These are phyloP conservation scores for Phytopythium boreale DNA, from an alignment of 352 stramenopile species.

Conservation along the genomic window DNA sequence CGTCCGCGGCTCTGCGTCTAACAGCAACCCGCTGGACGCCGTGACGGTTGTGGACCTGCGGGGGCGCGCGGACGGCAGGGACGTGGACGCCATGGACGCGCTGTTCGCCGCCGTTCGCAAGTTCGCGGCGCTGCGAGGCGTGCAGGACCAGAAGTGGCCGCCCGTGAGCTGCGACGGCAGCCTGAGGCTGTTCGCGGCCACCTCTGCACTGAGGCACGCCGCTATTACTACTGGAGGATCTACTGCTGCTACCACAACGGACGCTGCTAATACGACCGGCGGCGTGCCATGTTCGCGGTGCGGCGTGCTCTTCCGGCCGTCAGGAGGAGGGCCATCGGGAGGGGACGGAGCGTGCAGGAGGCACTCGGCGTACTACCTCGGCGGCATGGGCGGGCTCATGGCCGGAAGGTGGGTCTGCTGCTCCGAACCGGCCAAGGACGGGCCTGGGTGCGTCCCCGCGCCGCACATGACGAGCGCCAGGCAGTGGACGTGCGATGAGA, in stretches of 20 bases:
- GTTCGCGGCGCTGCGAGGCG: conserved; percentile 24
- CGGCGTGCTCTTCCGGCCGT: conserved; percentile 21
- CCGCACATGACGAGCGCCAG: conserved; percentile 28
- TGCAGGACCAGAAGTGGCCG: conserved; percentile 16
- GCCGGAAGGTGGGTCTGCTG: conserved; percentile 52
- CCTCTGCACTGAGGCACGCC: conserved; percentile 25
- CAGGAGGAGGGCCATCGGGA: conserved; percentile 6
- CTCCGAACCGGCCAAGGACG: conserved; percentile 29
- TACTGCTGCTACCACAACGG: too few relatives aligned
- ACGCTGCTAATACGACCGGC: not conserved
- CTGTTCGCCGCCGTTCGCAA: conserved; percentile 42
- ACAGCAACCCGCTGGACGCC: conserved; percentile 10
- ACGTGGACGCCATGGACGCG: conserved; percentile 22
- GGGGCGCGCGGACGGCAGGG: conserved; percentile 18
- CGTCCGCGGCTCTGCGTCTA: conserved; percentile 31
- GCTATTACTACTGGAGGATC: not conserved
- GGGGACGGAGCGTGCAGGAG: conserved; percentile 32
- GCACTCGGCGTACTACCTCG: conserved; percentile 51
- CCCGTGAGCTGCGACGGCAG: conserved; percentile 36
- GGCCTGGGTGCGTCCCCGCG: conserved; percentile 27
- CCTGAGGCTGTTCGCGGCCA: conserved; percentile 38
- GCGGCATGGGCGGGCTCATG: conserved; percentile 24
- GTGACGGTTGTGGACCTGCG: conserved; percentile 37
- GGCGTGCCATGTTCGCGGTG: conserved; percentile 36
- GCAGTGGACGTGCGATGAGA: conserved; percentile 28